Percentiles rank a stretch among this genome's conserved stretches.
phyloP scores from a whole-genome alignment of 1,284 basidiomycete species.

The Rhodotorula glutinis region DNA sequence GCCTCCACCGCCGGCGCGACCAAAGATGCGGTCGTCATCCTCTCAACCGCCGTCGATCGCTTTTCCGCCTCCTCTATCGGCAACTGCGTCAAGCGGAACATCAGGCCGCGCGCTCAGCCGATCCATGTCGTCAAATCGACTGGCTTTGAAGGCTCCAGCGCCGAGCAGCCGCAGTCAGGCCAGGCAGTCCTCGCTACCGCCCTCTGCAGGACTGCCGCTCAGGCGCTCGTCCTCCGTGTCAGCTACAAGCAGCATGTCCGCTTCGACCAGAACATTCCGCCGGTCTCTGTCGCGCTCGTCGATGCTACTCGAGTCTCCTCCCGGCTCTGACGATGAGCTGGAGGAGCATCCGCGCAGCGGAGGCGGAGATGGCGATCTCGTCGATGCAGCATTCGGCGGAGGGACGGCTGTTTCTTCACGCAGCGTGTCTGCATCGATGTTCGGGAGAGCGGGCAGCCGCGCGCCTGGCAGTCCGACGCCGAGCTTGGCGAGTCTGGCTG shows the following conservation, averaged over 20 bases:
- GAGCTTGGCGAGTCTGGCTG: slow-evolving; percentile 4
- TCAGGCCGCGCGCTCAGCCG: background rate
- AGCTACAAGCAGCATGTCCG: background rate
- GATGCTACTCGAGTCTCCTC: slow-evolving; percentile 17
- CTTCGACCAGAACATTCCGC: background rate
- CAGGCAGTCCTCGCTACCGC: slow-evolving; percentile 12
- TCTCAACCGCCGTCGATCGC: background rate
- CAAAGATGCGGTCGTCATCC: background rate
- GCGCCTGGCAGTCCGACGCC: slow-evolving; percentile 20
- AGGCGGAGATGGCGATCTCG: background rate
- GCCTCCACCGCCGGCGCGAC: background rate
- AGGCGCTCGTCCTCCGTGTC: background rate
- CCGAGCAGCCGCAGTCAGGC: background rate
- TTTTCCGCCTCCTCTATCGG: background rate
- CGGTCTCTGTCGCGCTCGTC: slow-evolving; percentile 11
- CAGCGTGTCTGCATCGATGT: background rate
- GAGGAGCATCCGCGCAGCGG: background rate
- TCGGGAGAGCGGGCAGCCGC: background rate
- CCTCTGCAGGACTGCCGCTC: background rate
- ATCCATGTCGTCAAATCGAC: background rate
- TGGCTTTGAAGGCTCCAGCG: background rate
- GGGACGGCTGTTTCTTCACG: background rate
- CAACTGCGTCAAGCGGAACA: no score
- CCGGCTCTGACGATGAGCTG: slow-evolving; percentile 10
- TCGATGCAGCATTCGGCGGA: background rate